Conservation (phyloP, 2,329 filamentous ascomycete genomes). For the Pseudohalonectria lignicola region DNA sequence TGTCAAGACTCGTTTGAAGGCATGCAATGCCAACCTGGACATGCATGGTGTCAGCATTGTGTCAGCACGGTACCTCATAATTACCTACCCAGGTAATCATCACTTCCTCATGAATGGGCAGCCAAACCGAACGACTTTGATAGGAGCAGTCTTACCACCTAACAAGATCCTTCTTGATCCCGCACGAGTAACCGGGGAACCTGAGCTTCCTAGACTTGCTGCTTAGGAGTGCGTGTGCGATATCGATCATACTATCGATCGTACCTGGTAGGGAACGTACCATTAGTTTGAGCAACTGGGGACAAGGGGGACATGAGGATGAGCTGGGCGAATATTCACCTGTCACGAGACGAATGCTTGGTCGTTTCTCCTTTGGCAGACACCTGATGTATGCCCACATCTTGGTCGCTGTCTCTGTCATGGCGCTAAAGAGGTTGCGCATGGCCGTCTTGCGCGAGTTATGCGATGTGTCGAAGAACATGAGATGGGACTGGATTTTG, state of each 20-base stretch:
- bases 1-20: constrained; percentile 57
- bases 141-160: constrained; percentile 54
- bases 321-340: constrained; percentile 32
- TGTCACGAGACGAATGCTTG: constrained; percentile 48
- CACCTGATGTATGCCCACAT: constrained; percentile 51
- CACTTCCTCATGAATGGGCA: no score
- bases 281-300: neutral
- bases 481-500: constrained; percentile 73
- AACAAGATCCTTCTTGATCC: constrained; percentile 48
- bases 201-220: constrained; percentile 33
- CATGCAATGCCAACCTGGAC: constrained; percentile 53
- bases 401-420: constrained; percentile 70
- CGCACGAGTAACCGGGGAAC: constrained; percentile 43
- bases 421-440: constrained; percentile 63
- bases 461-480: constrained; percentile 72
- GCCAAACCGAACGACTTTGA: no score
- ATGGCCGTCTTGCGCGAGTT: constrained; percentile 62
- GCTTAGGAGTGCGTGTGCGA: constrained; percentile 54
- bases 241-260: constrained; percentile 52
- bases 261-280: constrained; percentile 36
- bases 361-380: constrained; percentile 45
- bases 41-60: no score
- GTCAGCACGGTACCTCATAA: no score
- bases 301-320: neutral
- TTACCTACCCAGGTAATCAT: no score